Conservation (phyloP, 2,329 filamentous ascomycete species). For the Parascedosporium putredinis region DNA sequence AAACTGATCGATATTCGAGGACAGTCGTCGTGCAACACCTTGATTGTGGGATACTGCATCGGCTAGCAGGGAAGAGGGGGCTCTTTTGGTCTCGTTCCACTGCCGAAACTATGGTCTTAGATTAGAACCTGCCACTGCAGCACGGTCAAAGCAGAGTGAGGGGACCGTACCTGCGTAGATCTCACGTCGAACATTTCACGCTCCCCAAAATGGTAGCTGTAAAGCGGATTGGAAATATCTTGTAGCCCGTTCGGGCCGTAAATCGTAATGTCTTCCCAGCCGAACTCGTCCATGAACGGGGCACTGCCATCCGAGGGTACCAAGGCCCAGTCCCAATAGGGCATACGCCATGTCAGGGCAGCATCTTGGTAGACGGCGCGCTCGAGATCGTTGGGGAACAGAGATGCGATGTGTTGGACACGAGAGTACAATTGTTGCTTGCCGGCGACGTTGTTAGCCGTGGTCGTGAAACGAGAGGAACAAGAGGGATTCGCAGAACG, state of each 20-base stretch:
- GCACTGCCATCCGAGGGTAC: slow-evolving; percentile 36
- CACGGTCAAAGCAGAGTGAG: neutral
- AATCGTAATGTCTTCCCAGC: slow-evolving; percentile 38
- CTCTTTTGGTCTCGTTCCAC: slow-evolving; percentile 51
- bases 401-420: slow-evolving; percentile 28
- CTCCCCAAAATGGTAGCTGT: slow-evolving; percentile 49
- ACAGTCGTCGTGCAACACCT: slow-evolving; percentile 39
- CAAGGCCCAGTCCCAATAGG: slow-evolving; percentile 51
- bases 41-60: slow-evolving; percentile 44
- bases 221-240: slow-evolving; percentile 51
- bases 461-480: neutral
- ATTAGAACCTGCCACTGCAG: slow-evolving; percentile 8
- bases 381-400: slow-evolving; percentile 35
- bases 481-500: neutral
- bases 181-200: slow-evolving; percentile 48
- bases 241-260: slow-evolving; percentile 46
- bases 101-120: slow-evolving; percentile 37
- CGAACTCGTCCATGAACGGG: slow-evolving; percentile 33
- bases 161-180: slow-evolving; percentile 43
- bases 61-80: slow-evolving; percentile 29
- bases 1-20: slow-evolving; percentile 41
- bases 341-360: slow-evolving; percentile 41
- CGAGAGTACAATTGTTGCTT: slow-evolving; percentile 12
- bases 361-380: slow-evolving; percentile 39
- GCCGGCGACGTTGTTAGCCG: neutral